Percentiles rank a stretch among this genome's conserved stretches.
Evolutionary conservation across 2,329 filamentous ascomycete species (phyloP).

Genomic region (Trichoderma koningiopsis): DNA sequence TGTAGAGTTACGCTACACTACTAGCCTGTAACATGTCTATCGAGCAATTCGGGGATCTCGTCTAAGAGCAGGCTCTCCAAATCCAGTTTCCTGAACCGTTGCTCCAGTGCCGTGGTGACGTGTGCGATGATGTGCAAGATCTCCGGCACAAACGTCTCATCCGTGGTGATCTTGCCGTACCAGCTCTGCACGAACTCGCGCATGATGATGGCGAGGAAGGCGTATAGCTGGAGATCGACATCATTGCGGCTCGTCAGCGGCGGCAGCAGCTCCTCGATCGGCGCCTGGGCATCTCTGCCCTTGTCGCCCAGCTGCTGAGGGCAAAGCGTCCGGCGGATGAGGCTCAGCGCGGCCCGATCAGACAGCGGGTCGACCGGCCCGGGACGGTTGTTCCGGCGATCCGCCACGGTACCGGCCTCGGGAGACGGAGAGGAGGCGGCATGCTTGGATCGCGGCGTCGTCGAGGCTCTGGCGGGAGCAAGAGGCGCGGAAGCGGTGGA

Average conservation of each 20-base stretch:
- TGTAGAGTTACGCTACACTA: constrained; percentile 9
- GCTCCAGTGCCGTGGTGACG: constrained; percentile 83
- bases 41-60: constrained; percentile 80
- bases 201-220: constrained; percentile 84
- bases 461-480: constrained; percentile 24
- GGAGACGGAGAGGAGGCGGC: constrained; percentile 26
- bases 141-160: constrained; percentile 85
- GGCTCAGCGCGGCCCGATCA: constrained; percentile 74
- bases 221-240: constrained; percentile 90
- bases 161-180: constrained; percentile 91
- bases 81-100: constrained; percentile 80
- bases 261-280: constrained; percentile 81
- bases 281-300: constrained; percentile 48
- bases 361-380: constrained; percentile 58
- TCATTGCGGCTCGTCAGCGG: constrained; percentile 93
- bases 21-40: constrained; percentile 76
- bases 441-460: constrained; percentile 24
- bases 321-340: constrained; percentile 84
- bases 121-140: constrained; percentile 90
- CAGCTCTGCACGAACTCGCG: constrained; percentile 89
- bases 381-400: constrained; percentile 40
- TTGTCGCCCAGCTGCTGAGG: constrained; percentile 67
- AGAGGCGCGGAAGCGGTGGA: constrained; percentile 27
- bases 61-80: constrained; percentile 81
- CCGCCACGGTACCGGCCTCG: constrained; percentile 29